Conservation (phyloP, 768 basidiomycete genomes). For the Psilocybe subaeruginosa region DNA sequence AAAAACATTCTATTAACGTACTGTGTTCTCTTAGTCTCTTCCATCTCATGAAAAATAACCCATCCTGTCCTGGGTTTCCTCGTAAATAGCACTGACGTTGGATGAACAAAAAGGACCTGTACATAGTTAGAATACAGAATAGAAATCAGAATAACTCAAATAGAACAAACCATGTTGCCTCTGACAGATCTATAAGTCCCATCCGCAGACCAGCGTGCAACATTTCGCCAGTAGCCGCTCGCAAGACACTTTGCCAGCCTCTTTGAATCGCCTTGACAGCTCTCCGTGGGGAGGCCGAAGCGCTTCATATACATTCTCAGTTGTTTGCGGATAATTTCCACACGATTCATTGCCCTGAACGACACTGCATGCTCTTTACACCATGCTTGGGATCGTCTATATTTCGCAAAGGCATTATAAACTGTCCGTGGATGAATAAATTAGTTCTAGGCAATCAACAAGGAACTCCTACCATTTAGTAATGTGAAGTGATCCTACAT, state of each 20-base stretch:
- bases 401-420: conserved; percentile 90
- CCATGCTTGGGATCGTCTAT: conserved; percentile 87
- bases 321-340: conserved; percentile 93
- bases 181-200: conserved; percentile 91
- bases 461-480: conserved; percentile 68
- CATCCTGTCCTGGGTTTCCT: conserved; percentile 89
- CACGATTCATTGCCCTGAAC: conserved; percentile 92
- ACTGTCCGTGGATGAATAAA: conserved; percentile 43
- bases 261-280: conserved; percentile 88
- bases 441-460: neutral
- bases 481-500: conserved; percentile 92
- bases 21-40: conserved; percentile 96
- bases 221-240: conserved; percentile 93
- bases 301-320: conserved; percentile 94
- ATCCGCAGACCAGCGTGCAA: conserved; percentile 88
- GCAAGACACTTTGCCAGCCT: conserved; percentile 87
- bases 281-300: conserved; percentile 79
- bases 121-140: neutral
- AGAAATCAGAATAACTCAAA: neutral
- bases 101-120: conserved; percentile 88
- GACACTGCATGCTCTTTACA: conserved; percentile 92
- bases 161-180: conserved; percentile 71
- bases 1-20: conserved; percentile 36
- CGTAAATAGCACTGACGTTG: conserved; percentile 92
- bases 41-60: conserved; percentile 95